Percentiles rank a stretch among this genome's conserved stretches.
These are phyloP conservation scores for Powellomyces hirtus DNA, from an alignment of 192 early-diverging fungal species.

Conservation along the genomic window DNA sequence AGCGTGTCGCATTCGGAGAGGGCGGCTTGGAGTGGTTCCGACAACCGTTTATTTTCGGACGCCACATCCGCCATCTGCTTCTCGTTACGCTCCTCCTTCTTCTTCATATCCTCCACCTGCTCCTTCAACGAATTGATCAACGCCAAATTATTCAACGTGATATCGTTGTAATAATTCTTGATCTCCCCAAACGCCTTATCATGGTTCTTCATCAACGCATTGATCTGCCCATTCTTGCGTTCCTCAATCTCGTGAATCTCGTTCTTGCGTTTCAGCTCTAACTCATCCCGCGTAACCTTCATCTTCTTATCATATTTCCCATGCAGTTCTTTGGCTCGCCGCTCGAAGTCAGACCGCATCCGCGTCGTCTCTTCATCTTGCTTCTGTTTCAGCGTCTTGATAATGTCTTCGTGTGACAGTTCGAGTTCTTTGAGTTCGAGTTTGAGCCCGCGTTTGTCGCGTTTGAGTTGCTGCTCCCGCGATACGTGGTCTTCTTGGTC, in stretches of 20 bases:
- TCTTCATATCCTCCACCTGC: slow-evolving; percentile 71
- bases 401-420: slow-evolving; percentile 63
- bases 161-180: slow-evolving; percentile 72
- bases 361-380: slow-evolving; percentile 59
- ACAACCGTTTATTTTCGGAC: slow-evolving; percentile 63
- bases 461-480: slow-evolving; percentile 56
- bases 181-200: slow-evolving; percentile 68
- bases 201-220: slow-evolving; percentile 68
- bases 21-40: slow-evolving; percentile 61
- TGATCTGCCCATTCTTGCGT: slow-evolving; percentile 67
- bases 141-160: slow-evolving; percentile 64
- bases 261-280: slow-evolving; percentile 63
- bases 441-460: slow-evolving; percentile 62
- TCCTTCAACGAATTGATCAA: slow-evolving; percentile 68
- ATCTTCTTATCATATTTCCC: slow-evolving; percentile 64
- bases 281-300: slow-evolving; percentile 59
- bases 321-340: slow-evolving; percentile 57
- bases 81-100: slow-evolving; percentile 69
- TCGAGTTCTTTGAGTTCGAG: slow-evolving; percentile 64
- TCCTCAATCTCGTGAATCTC: slow-evolving; percentile 72
- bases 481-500: slow-evolving; percentile 52
- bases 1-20: slow-evolving; percentile 60
- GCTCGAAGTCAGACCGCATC: slow-evolving; percentile 57
- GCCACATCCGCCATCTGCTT: slow-evolving; percentile 66
- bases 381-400: slow-evolving; percentile 55